Evolutionary conservation across 1,284 basidiomycete genomes (phyloP).

Genomic region (Golubevia sp.): DNA sequence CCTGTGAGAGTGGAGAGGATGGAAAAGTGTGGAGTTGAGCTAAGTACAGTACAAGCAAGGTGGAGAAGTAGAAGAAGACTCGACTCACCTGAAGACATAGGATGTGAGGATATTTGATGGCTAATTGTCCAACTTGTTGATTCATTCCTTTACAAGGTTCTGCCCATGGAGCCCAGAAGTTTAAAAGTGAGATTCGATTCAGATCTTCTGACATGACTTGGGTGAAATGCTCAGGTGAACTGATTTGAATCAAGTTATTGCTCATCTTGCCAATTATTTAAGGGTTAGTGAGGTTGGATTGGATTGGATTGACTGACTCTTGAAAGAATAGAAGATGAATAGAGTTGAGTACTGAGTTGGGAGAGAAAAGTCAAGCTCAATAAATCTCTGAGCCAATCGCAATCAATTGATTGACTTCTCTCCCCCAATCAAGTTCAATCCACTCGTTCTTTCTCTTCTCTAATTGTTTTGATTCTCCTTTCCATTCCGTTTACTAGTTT

Average conservation of each 20-base stretch:
- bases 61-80: background rate
- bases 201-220: conserved; percentile 24
- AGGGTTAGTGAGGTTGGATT: background rate
- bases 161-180: no score
- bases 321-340: no score
- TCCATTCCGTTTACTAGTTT: no score
- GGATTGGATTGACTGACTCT: background rate
- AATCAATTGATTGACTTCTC: no score
- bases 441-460: no score
- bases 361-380: no score
- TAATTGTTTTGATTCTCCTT: no score
- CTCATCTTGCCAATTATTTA: background rate
- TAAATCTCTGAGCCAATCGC: no score
- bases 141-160: conserved; percentile 61
- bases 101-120: conserved; percentile 72
- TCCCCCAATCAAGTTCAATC: no score
- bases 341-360: no score
- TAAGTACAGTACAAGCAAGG: conserved; percentile 1
- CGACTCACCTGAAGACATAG: conserved; percentile 73
- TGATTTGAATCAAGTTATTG: background rate
- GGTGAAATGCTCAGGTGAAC: background rate
- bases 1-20: conserved; percentile 65
- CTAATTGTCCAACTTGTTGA: conserved; percentile 64
- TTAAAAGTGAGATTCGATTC: conserved; percentile 51
- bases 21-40: no score